phyloP scores from a whole-genome alignment of 371 early-diverging fungal species.

The Mycotypha africana region DNA sequence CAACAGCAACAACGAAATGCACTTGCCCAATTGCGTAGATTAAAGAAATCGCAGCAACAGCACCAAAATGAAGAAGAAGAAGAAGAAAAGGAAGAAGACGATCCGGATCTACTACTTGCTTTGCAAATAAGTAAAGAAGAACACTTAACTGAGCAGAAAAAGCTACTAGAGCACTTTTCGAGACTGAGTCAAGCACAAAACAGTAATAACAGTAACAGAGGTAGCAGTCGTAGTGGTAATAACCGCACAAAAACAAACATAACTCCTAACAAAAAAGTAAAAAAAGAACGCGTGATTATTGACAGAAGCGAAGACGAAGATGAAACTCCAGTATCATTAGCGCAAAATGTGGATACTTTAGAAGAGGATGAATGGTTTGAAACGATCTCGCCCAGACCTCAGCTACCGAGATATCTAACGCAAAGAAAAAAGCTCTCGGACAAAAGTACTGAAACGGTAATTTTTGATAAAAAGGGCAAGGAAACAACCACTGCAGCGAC shows the following conservation, averaged over 20 bases:
- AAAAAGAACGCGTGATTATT: no score
- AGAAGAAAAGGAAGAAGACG: neutral
- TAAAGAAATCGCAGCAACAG: no score
- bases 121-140: conserved; percentile 13
- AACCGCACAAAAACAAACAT: neutral
- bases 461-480: neutral
- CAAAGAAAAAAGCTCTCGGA: neutral
- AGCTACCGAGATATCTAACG: neutral
- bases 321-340: no score
- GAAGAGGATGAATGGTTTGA: conserved; percentile 17
- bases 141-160: conserved; percentile 13
- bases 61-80: neutral
- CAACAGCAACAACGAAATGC: neutral
- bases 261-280: no score
- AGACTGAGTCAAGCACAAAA: neutral
- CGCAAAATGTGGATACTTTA: no score
- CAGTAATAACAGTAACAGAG: no score
- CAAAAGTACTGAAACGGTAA: neutral
- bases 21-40: no score
- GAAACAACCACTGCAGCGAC: neutral
- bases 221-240: no score
- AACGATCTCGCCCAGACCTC: conserved; percentile 9
- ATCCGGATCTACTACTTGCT: conserved; percentile 3
- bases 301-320: neutral
- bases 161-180: conserved; percentile 3